phyloP scores from a whole-genome alignment of 257 asterid species.

The Coffea eugenioides region DNA sequence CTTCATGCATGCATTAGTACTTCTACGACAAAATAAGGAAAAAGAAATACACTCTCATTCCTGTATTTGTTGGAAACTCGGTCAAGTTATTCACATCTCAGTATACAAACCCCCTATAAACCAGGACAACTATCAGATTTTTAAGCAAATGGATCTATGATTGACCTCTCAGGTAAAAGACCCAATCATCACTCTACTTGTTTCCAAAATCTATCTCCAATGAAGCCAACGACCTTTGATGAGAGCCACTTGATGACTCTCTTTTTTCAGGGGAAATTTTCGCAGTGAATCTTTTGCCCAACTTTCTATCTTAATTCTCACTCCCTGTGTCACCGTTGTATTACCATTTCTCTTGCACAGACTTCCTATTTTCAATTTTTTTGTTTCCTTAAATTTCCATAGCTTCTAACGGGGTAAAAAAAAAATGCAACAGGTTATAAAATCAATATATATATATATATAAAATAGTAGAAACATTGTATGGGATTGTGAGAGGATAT shows the following conservation, averaged over 20 bases:
- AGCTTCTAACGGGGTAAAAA: too few species aligned
- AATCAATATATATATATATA: too few species aligned
- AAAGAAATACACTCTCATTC: neutral
- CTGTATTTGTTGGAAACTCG: neutral
- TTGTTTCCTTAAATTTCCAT: too few species aligned
- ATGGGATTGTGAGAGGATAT: neutral
- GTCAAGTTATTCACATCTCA: too few species aligned
- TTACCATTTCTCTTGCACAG: too few species aligned
- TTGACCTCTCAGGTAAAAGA: neutral
- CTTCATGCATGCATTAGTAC: neutral
- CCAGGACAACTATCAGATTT: conserved; percentile 5
- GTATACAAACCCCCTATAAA: neutral
- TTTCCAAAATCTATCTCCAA: neutral
- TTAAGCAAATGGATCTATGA: neutral
- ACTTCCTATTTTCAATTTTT: too few species aligned
- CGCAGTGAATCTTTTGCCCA: too few species aligned
- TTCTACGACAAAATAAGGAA: too few species aligned
- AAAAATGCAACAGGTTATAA: too few species aligned
- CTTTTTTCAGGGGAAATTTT: neutral
- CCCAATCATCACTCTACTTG: neutral
- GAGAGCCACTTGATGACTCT: neutral
- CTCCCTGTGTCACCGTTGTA: too few species aligned
- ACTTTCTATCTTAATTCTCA: too few species aligned
- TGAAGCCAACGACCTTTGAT: neutral
- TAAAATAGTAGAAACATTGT: too few species aligned